Evolutionary conservation across 169 alveolate species (phyloP), one percentile per base, ranked within the genome.

Genomic region (Cryptosporidium meleagridis): DNA sequence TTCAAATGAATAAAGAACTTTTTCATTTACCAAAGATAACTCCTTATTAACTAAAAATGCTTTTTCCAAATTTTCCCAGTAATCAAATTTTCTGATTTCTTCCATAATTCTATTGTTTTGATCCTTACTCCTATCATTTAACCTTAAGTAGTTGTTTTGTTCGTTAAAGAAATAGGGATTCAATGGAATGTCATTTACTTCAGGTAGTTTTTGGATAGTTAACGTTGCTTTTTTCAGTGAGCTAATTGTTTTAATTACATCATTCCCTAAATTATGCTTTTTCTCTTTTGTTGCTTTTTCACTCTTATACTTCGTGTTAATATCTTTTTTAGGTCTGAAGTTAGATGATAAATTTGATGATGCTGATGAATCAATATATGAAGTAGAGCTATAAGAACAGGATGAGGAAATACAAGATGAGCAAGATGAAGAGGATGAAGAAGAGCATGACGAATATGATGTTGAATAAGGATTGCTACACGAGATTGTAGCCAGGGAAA

Each of bases 331-430:
- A 55, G 53, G 26, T 5, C 65, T 29, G 33, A 33, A 26, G 2
- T 12, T 14, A 55, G 59, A 33, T 4, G 86, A 73, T 16, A 51
- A 73, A 4, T 45, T 21, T 26, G 71, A 29, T 4, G 21, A n/a
- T 41, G 53, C 16, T 14, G 70, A 73, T 55, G 70, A 73, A 18
- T 29, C 37, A 31, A 61, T 18, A 14, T 69, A 80, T 3, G 59
- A 41, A 4, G 65, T 31, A 41, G 89, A 80, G 12, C 67, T 31
- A 80, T 0, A 80, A 7, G 80, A 62, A 35, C 70, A 37, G 29
- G 87, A 80, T 65, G 87, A 80, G 2, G 59, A 37, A 2, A 52
- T 31, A 39, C 35, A 73, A 31, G 73, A 62, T n/a, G 75, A 61
- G 8, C 23, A 39, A 6, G 87, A 61, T 61, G 69, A 80, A 61